A percentile compares a stretch with the other conserved stretches of the same genome.
phyloP scores from a whole-genome alignment of 2,329 filamentous ascomycete genomes.

The Raffaelea albimanens region DNA sequence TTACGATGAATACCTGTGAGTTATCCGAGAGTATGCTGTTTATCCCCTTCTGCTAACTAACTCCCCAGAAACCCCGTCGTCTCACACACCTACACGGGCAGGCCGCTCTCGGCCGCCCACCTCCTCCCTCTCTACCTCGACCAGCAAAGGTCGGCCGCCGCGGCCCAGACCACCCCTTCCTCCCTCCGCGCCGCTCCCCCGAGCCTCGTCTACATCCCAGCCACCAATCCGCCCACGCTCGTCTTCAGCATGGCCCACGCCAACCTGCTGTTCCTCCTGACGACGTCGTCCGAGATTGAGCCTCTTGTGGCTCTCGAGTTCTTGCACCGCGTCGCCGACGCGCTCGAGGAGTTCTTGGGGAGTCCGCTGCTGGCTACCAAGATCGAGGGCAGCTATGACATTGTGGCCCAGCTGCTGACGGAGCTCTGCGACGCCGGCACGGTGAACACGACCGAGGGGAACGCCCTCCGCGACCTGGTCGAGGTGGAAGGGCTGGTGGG shows the following conservation, averaged over 20 bases:
- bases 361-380: conserved; percentile 76
- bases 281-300: conserved; percentile 77
- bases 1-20: conserved; percentile 89
- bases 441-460: conserved; percentile 86
- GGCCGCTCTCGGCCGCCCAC: conserved; percentile 65
- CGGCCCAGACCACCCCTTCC: neutral
- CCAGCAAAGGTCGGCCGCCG: conserved; percentile 39
- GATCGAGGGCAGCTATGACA: conserved; percentile 84
- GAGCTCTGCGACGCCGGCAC: conserved; percentile 95
- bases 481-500: conserved; percentile 87
- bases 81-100: conserved; percentile 78
- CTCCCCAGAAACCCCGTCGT: conserved; percentile 64
- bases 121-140: conserved; percentile 82
- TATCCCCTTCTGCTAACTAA: neutral
- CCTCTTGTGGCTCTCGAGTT: conserved; percentile 89
- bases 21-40: neutral
- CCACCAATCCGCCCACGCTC: conserved; percentile 74
- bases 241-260: conserved; percentile 81
- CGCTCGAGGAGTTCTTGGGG: conserved; percentile 88
- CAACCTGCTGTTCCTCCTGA: conserved; percentile 75
- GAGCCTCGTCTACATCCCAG: conserved; percentile 75
- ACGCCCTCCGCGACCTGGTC: conserved; percentile 82
- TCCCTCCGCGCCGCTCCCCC: conserved; percentile 61
- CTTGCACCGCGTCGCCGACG: conserved; percentile 84
- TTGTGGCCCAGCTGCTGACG: conserved; percentile 81